phyloP scores from a whole-genome alignment of 768 basidiomycete genomes.

The Mycena filopes region DNA sequence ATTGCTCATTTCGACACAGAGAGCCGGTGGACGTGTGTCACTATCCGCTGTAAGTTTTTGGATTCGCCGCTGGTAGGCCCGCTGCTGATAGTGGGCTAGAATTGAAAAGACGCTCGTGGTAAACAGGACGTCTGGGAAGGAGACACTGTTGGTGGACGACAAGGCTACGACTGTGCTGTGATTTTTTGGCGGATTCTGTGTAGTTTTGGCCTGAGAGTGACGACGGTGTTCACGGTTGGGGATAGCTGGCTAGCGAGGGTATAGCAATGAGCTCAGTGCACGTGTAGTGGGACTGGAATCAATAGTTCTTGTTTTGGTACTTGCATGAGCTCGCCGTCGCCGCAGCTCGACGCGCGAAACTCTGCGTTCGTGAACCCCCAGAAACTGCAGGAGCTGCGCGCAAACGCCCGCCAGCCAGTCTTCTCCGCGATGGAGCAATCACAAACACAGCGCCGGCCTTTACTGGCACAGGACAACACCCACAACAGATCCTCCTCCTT shows the following conservation, averaged over 20 bases:
- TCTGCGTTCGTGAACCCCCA: slow-evolving; percentile 11
- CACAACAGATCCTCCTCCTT: slow-evolving; percentile 34
- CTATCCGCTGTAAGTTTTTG: slow-evolving; percentile 20
- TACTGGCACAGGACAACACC: slow-evolving; percentile 12
- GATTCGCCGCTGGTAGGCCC: too few species aligned
- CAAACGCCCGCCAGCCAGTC: slow-evolving; percentile 16
- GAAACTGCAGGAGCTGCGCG: slow-evolving; percentile 3
- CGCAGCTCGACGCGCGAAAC: slow-evolving; percentile 25
- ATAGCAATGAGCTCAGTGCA: background rate
- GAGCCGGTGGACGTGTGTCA: slow-evolving; percentile 23
- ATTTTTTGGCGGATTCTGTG: background rate
- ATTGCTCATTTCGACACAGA: slow-evolving; percentile 8
- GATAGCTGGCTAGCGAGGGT: too few species aligned
- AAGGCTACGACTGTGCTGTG: too few species aligned
- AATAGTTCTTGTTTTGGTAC: background rate
- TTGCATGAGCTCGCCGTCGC: slow-evolving; percentile 18
- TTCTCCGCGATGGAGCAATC: slow-evolving; percentile 29
- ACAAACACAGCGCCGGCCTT: slow-evolving; percentile 12
- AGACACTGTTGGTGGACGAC: background rate
- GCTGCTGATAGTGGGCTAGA: slow-evolving; percentile 7
- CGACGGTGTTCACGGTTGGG: too few species aligned
- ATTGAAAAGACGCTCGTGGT: slow-evolving; percentile 17
- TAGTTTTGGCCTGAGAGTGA: too few species aligned
- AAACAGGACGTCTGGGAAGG: slow-evolving; percentile 2
- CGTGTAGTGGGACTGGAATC: background rate